Evolutionary conservation across 495 filamentous ascomycete genomes (phyloP).

Genomic region (Ramalina intermedia): DNA sequence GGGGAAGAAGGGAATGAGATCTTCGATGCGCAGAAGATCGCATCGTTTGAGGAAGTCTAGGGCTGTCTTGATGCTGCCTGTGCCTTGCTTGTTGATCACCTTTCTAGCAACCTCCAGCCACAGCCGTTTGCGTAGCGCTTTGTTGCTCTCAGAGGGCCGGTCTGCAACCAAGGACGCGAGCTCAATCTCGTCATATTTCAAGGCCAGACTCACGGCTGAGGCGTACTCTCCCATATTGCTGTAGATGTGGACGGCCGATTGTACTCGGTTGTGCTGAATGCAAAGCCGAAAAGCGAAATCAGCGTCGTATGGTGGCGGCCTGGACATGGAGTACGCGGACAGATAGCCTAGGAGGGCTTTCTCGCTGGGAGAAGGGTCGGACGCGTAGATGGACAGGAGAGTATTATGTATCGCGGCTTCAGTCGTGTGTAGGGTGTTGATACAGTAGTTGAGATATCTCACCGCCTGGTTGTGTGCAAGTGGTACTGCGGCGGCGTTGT

Average conservation of each 20-base stretch:
- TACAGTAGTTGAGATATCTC: slow-evolving; percentile 84
- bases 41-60: slow-evolving; percentile 89
- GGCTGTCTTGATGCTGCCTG: slow-evolving; percentile 73
- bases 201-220: slow-evolving; percentile 80
- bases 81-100: slow-evolving; percentile 64
- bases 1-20: slow-evolving; percentile 94
- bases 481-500: slow-evolving; percentile 37
- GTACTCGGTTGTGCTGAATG: slow-evolving; percentile 81
- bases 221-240: slow-evolving; percentile 85
- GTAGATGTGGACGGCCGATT: slow-evolving; percentile 92
- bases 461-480: slow-evolving; percentile 76
- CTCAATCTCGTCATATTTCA: slow-evolving; percentile 77
- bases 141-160: slow-evolving; percentile 54
- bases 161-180: slow-evolving; percentile 86
- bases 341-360: slow-evolving; percentile 76
- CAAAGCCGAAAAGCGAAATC: slow-evolving; percentile 94
- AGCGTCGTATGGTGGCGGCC: slow-evolving; percentile 75
- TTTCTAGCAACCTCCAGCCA: slow-evolving; percentile 91
- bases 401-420: slow-evolving; percentile 96
- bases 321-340: slow-evolving; percentile 50
- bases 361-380: slow-evolving; percentile 68
- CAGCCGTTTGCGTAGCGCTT: slow-evolving; percentile 75
- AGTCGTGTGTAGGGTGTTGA: slow-evolving; percentile 68
- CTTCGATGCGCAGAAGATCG: slow-evolving; percentile 84
- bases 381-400: slow-evolving; percentile 88